Evolutionary conservation across 345 rosid genomes (phyloP), one percentile per base, ranked within the genome.

Genomic region (Garcia nutans): DNA sequence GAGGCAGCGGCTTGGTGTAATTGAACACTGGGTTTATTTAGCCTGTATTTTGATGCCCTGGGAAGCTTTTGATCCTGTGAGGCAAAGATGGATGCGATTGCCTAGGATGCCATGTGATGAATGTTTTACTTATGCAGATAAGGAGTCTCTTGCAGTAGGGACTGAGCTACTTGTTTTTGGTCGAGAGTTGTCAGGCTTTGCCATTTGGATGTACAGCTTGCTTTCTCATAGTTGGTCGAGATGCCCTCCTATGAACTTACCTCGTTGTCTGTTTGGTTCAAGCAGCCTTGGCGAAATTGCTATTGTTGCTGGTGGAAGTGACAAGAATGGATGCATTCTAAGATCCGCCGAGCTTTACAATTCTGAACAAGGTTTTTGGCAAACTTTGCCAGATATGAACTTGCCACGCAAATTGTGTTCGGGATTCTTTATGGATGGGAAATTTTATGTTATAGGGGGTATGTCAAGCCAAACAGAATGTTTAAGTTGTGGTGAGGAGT

Each of bases 131-230:
- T 77, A 42, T 75, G 86, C 86, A 8, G 86, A 85, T 74, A 85
- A 83, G 74, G 88, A 85, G 79, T 85, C 88, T n/a, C 74, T 85
- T 55, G 88, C 88, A 0, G 86, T 85, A 42, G 88, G 86, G 68
- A 83, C 80, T 47, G 71, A 83, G 70, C 71, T 85, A 49, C 88
- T 85, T 20, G 88, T 85, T 33, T 85, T 85, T 75, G 88, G 88
- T 22, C 86, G 82, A 37, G 86, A 85, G 65, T 28, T 85, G 73
- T 81, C 73, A 2, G 86, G 81, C 26, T 79, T 83, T 72, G 82
- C 82, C 10, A 83, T 85, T 68, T 85, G 84, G 83, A 83, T 59
- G 80, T 85, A 85, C 28, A 79, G 79, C 74, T 66, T 81, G 78
- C 50, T 77, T 64, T 60, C 66, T 41, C 62, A 59, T 49, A 44